Base-by-base conservation (phyloP, 2,329 filamentous ascomycete species). In the Talaromyces piceae region DNA sequence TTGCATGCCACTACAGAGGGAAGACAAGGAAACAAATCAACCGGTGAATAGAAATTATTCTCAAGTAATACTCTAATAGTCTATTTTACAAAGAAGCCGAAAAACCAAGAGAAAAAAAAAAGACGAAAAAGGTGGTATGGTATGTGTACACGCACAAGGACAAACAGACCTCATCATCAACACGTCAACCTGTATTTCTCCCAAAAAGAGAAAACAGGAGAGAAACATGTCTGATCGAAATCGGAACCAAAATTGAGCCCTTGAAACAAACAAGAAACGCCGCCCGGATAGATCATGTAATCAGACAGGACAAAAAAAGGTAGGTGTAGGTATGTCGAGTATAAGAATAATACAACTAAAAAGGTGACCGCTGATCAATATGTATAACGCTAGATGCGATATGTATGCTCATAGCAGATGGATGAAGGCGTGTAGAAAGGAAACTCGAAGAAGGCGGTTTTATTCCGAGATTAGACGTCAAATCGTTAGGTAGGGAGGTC, bases 51-150 rank as follows among this genome's bases (percentile, higher is more conserved):
- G 18, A 16, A 16, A 37, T 37, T 4, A 16, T 16, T 37, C 18
- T 37, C 31, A 37, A 18, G n/a, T 37, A 5, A 16, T 37, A 9
- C n/a, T 37, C 31, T 37, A 48, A 51, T 52, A 52, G 49, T 53
- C 51, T 53, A 53, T 53, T 30, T 53, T 41, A 53, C 51, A 53
- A 53, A n/a, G n/a, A n/a, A n/a, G n/a, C n/a, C n/a, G n/a, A n/a
- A n/a, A n/a, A n/a, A n/a, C n/a, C n/a, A n/a, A n/a, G n/a, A n/a
- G n/a, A n/a, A n/a, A n/a, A n/a, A n/a, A n/a, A n/a, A 41, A 53
- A 53, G 46, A 28, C 44, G 28, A 53, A n/a, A n/a, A n/a, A n/a
- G n/a, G n/a, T n/a, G n/a, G n/a, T n/a, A n/a, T n/a, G n/a, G n/a
- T n/a, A n/a, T n/a, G n/a, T n/a, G n/a, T n/a, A n/a, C n/a, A n/a